phyloP scores from a whole-genome alignment of 257 asterid genomes.

The Agastache rugosa region DNA sequence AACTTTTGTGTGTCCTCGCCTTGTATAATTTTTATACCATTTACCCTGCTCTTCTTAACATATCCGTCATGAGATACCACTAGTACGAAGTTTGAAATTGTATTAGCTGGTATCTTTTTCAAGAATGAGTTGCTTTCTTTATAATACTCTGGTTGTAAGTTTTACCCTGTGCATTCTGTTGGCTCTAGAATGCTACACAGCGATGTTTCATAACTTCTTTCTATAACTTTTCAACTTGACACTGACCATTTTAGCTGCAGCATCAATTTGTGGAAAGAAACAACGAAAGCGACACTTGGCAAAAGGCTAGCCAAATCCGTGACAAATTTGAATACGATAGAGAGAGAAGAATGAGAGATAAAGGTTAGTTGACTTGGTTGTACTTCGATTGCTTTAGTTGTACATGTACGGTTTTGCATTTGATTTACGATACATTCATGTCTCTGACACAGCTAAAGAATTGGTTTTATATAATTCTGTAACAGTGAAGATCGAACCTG shows the following conservation, averaged over 20 bases:
- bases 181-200: slow-evolving; percentile 15
- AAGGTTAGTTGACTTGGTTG: slow-evolving; percentile 56
- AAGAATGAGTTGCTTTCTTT: slow-evolving; percentile 18
- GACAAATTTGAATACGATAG: slow-evolving; percentile 94
- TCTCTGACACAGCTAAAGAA: not conserved
- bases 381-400: slow-evolving; percentile 19
- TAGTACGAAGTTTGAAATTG: slow-evolving; percentile 5
- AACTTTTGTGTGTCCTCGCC: slow-evolving; percentile 9
- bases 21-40: not conserved
- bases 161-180: slow-evolving; percentile 14
- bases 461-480: not conserved
- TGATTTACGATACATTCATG: slow-evolving; percentile 23
- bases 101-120: slow-evolving; percentile 7
- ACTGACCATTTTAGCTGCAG: slow-evolving; percentile 48
- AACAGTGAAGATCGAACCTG: not conserved
- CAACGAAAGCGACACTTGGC: slow-evolving; percentile 59
- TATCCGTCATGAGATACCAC: not conserved
- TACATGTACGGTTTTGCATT: slow-evolving; percentile 19
- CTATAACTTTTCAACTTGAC: slow-evolving; percentile 21
- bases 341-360: slow-evolving; percentile 88
- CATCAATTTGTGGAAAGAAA: slow-evolving; percentile 55
- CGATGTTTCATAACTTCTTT: not conserved
- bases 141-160: not conserved
- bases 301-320: slow-evolving; percentile 74
- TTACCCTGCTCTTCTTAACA: slow-evolving; percentile 1